Evolutionary conservation across 129 eudicot genomes (phyloP).

Genomic region (Saposhnikovia divaricata): DNA sequence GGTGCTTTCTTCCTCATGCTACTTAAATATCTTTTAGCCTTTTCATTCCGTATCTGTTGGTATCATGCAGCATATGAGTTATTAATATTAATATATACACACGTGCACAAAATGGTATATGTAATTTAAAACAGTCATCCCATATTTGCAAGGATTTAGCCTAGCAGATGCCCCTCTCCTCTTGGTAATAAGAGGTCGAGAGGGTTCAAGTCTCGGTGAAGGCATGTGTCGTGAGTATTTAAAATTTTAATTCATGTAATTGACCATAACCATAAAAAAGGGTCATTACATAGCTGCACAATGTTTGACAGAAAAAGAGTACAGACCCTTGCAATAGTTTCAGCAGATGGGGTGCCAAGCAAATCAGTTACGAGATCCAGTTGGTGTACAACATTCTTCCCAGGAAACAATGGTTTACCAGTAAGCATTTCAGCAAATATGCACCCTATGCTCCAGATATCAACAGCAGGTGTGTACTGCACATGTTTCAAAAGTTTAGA

Average conservation of each 20-base stretch:
- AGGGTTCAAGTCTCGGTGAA: neutral
- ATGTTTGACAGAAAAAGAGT: neutral
- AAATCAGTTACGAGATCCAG: constrained; percentile 80
- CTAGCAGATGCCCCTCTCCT: neutral
- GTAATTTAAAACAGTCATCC: neutral
- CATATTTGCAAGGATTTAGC: neutral
- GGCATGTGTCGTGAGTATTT: neutral
- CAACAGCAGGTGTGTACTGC: constrained; percentile 88
- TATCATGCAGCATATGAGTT: neutral
- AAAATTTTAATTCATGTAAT: neutral
- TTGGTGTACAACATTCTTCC: constrained; percentile 74
- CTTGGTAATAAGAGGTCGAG: neutral
- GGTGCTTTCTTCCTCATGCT: constrained; percentile 61
- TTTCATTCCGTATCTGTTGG: constrained; percentile 78
- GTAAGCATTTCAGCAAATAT: constrained; percentile 74
- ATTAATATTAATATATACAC: neutral
- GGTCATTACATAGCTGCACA: neutral
- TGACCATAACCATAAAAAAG: neutral
- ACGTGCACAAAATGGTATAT: neutral
- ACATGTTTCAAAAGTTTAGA: constrained; percentile 11
- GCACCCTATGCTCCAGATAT: constrained; percentile 92
- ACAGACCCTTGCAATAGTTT: constrained; percentile 69
- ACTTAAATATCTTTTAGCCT: constrained; percentile 79
- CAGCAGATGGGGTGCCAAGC: constrained; percentile 79
- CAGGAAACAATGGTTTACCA: constrained; percentile 83